phyloP scores from a whole-genome alignment of 371 early-diverging fungal genomes.

The Apophysomyces ossiformis region DNA sequence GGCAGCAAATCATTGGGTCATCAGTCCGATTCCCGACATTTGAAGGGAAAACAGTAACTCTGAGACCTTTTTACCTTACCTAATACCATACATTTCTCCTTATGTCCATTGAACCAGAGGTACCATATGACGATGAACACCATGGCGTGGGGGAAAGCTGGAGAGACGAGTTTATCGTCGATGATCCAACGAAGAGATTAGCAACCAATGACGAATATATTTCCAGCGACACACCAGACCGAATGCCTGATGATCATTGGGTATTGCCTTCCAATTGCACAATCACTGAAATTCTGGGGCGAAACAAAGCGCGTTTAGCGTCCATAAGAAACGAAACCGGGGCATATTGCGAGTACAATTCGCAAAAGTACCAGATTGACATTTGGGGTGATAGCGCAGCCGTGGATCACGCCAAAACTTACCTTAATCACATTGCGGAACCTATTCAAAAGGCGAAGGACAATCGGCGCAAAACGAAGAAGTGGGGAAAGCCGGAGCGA shows the following conservation, averaged over 20 bases:
- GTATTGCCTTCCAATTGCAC: constrained; percentile 38
- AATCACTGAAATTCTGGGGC: constrained; percentile 28
- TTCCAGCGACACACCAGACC: constrained; percentile 23
- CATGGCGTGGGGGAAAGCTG: constrained; percentile 25
- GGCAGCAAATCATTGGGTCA: too few relatives aligned
- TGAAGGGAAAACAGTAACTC: too few relatives aligned
- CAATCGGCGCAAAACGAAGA: constrained; percentile 33
- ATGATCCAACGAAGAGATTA: background rate
- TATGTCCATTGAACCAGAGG: constrained; percentile 40
- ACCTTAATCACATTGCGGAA: constrained; percentile 25
- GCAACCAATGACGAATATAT: background rate
- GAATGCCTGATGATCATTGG: constrained; percentile 46
- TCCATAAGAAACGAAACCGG: constrained; percentile 33
- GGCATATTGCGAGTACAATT: constrained; percentile 40
- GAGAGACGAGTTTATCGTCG: constrained; percentile 23
- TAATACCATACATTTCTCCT: background rate
- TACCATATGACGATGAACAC: constrained; percentile 26
- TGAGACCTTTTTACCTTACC: background rate
- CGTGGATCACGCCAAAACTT: constrained; percentile 29
- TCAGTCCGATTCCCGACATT: too few relatives aligned
- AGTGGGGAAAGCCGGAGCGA: constrained; percentile 49
- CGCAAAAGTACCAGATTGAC: constrained; percentile 42
- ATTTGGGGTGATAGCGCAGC: constrained; percentile 46
- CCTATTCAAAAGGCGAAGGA: constrained; percentile 6
- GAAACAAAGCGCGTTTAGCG: constrained; percentile 18